Evolutionary conservation across 2,329 filamentous ascomycete species (phyloP).

Genomic region (Diplodia sapinea): DNA sequence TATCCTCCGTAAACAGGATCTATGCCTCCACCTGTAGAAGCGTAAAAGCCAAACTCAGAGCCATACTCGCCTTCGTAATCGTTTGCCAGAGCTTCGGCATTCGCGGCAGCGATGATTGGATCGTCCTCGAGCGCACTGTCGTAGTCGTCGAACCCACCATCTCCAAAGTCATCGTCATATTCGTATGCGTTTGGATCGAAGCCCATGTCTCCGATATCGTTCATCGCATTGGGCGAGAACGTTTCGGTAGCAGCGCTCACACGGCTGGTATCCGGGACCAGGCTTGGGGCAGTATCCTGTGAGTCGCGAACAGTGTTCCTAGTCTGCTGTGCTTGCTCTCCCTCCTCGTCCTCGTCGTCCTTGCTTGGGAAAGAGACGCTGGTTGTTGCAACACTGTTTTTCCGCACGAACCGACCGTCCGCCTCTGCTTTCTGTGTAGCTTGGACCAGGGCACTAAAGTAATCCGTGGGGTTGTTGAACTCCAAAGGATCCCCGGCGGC

Average conservation of each 20-base stretch:
- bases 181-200: constrained; percentile 63
- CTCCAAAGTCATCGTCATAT: constrained; percentile 44
- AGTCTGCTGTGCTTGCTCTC: constrained; percentile 42
- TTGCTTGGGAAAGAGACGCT: constrained; percentile 39
- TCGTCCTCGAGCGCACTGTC: constrained; percentile 66
- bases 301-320: constrained; percentile 26
- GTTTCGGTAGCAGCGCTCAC: constrained; percentile 47
- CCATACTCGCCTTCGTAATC: constrained; percentile 96
- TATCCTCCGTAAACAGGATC: constrained; percentile 83
- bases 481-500: constrained; percentile 40
- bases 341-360: constrained; percentile 35
- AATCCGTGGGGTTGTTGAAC: constrained; percentile 66
- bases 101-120: constrained; percentile 90
- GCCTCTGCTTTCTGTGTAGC: constrained; percentile 78
- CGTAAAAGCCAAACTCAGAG: constrained; percentile 96
- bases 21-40: constrained; percentile 58
- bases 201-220: constrained; percentile 48
- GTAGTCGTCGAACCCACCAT: constrained; percentile 60
- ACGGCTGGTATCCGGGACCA: constrained; percentile 58
- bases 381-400: constrained; percentile 53
- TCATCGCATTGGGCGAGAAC: constrained; percentile 34
- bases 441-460: constrained; percentile 83
- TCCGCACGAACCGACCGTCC: constrained; percentile 75
- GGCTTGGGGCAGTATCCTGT: constrained; percentile 48
- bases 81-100: constrained; percentile 88